These are phyloP conservation scores for Trichoderma endophyticum DNA, from an alignment of 2,329 filamentous ascomycete species.

Conservation along the genomic window DNA sequence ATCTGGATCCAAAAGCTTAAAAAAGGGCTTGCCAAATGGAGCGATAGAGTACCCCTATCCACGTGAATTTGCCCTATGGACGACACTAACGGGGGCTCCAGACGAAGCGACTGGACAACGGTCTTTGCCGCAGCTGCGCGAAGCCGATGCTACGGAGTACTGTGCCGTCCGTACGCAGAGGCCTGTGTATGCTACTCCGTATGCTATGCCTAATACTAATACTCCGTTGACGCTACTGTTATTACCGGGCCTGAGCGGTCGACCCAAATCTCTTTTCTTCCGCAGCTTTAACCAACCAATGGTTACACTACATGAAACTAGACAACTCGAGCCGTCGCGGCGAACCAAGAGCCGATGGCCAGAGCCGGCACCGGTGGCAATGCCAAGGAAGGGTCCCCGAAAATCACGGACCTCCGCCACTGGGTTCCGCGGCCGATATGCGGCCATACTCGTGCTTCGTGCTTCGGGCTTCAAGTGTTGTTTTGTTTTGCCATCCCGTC, in stretches of 20 bases:
- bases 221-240: no score
- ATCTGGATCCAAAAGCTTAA: conserved; percentile 18
- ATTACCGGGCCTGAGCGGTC: neutral
- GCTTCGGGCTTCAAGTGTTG: neutral
- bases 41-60: neutral
- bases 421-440: neutral
- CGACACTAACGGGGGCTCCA: conserved; percentile 12
- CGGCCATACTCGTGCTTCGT: neutral
- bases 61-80: conserved; percentile 9
- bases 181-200: no score
- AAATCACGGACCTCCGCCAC: neutral
- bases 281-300: neutral
- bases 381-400: neutral
- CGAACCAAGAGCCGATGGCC: neutral
- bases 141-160: neutral
- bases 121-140: neutral
- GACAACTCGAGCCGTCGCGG: neutral
- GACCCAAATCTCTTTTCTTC: neutral
- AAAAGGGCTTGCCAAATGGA: conserved; percentile 3
- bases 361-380: neutral
- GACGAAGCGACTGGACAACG: neutral
- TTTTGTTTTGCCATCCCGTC: neutral
- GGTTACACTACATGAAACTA: neutral
- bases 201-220: no score
- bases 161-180: neutral